Evolutionary conservation across 129 eudicot species (phyloP), one percentile per base, ranked within the genome.

Genomic region (Flaveria robusta): DNA sequence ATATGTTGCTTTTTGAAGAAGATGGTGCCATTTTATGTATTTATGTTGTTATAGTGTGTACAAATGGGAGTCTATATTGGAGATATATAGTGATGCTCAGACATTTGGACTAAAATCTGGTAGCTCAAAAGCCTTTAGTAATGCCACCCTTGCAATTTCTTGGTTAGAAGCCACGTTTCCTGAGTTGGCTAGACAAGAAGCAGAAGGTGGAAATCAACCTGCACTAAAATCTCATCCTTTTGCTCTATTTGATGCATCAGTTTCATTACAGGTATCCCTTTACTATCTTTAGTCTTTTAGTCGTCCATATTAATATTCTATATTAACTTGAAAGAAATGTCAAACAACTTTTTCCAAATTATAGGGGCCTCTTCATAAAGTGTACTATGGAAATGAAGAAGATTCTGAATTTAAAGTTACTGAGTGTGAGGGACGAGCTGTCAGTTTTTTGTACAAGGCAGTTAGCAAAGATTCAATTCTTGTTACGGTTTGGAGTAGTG

Each of bases 91-190:
- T 83, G 98, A 94, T 77, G 96, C 92, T 49, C 93, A 88, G 34
- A 79, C 90, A 51, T 86, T 83, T 85, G 92, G 93, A 74, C 85
- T 84, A 34, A 83, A 88, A 77, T 84, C 96, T 55, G 39, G 84
- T 51, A 86, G 77, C 75, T 66, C 86, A 43, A 84, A 79, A 81
- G 91, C 97, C 54, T 73, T 85, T 70, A 86, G 74, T 47, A 88
- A 87, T 80, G 89, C 97, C 54, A 89, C 69, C 46, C 78, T 86
- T 78, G 98, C 98, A 80, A 91, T 93, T 54, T 87, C 97, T 43
- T 93, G 98, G 98, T 81, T 93, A 85, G 98, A 91, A 85, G 88
- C 97, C 51, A 94, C 98, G 79, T 94, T 94, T 86, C 96, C 98
- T 16, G 98, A 89, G 77, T 79, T 94, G 81, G 76, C 80, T 77